phyloP scores from a whole-genome alignment of 345 rosid species.

The Murraya paniculata region DNA sequence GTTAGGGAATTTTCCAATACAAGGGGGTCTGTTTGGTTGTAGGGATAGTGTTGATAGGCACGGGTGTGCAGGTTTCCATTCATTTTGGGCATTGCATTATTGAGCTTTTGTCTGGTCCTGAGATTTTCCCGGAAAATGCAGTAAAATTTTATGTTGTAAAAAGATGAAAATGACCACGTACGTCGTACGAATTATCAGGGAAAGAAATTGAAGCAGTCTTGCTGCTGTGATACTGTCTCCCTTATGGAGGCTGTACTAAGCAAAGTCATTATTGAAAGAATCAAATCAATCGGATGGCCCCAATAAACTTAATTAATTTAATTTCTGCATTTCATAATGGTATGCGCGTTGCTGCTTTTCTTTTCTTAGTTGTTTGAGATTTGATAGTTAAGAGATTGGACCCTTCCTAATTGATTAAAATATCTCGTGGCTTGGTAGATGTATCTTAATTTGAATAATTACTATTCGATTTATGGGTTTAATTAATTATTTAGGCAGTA shows the following conservation, averaged over 20 bases:
- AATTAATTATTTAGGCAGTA: too few relatives aligned
- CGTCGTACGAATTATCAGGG: not conserved
- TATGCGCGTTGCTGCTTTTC: not conserved
- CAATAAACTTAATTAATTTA: not conserved
- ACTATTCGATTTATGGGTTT: not conserved
- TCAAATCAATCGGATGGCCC: conserved; percentile 7
- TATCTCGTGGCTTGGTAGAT: not conserved
- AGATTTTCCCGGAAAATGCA: conserved; percentile 10
- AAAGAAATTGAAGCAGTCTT: not conserved
- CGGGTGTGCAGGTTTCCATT: conserved; percentile 19
- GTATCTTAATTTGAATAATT: not conserved
- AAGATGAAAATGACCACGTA: not conserved
- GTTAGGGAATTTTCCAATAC: conserved; percentile 1
- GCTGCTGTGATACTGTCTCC: conserved; percentile 16
- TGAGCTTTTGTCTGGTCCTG: conserved; percentile 14
- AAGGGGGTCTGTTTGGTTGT: conserved; percentile 14
- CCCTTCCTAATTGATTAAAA: too few relatives aligned
- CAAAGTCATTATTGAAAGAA: conserved; percentile 5
- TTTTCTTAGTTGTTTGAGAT: not conserved
- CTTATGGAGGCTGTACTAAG: conserved; percentile 14
- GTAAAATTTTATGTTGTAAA: conserved; percentile 2
- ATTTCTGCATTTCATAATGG: not conserved
- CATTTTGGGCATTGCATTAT: conserved; percentile 27
- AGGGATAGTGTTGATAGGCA: conserved; percentile 10
- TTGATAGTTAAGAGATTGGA: not conserved